These are phyloP conservation scores for Lentinula edodes DNA, from an alignment of 768 basidiomycete species.

Conservation along the genomic window DNA sequence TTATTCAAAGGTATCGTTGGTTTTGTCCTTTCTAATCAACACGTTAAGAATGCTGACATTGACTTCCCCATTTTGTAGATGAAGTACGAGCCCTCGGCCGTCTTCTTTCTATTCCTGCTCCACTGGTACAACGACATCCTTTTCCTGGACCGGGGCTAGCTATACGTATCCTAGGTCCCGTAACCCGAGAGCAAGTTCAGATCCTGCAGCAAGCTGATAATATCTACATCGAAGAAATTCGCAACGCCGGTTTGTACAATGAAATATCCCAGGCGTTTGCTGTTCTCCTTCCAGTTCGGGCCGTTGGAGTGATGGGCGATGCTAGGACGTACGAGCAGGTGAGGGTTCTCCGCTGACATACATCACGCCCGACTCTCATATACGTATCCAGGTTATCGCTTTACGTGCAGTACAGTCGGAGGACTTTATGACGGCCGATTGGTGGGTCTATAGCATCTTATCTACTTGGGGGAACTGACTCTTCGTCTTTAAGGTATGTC, in stretches of 20 bases:
- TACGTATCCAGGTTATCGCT: slow-evolving; percentile 66
- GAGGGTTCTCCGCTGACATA: slow-evolving; percentile 12
- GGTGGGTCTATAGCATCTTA: slow-evolving; percentile 42
- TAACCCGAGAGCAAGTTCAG: slow-evolving; percentile 88
- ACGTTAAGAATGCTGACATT: background rate
- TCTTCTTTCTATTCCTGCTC: slow-evolving; percentile 85
- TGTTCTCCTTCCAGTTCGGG: slow-evolving; percentile 89
- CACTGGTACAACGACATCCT: slow-evolving; percentile 93
- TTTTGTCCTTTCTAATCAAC: background rate
- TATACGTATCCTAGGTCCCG: slow-evolving; percentile 94
- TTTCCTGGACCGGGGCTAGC: slow-evolving; percentile 99
- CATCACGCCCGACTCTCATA: slow-evolving; percentile 4
- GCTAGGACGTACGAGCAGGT: slow-evolving; percentile 93
- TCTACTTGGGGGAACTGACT: slow-evolving; percentile 5
- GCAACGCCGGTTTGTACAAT: slow-evolving; percentile 86
- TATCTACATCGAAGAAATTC: slow-evolving; percentile 98
- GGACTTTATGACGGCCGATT: slow-evolving; percentile 99
- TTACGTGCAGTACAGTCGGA: slow-evolving; percentile 95
- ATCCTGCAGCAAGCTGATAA: slow-evolving; percentile 88
- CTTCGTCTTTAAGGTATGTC: slow-evolving; percentile 66
- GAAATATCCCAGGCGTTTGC: slow-evolving; percentile 96
- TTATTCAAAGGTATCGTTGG: slow-evolving; percentile 84
- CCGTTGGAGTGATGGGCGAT: slow-evolving; percentile 98
- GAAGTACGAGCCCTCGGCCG: slow-evolving; percentile 93
- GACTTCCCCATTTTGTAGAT: slow-evolving; percentile 42